Evolutionary conservation across 2,329 filamentous ascomycete genomes (phyloP), one percentile per base, ranked within the genome.

Genomic region (Colletotrichum sidae): DNA sequence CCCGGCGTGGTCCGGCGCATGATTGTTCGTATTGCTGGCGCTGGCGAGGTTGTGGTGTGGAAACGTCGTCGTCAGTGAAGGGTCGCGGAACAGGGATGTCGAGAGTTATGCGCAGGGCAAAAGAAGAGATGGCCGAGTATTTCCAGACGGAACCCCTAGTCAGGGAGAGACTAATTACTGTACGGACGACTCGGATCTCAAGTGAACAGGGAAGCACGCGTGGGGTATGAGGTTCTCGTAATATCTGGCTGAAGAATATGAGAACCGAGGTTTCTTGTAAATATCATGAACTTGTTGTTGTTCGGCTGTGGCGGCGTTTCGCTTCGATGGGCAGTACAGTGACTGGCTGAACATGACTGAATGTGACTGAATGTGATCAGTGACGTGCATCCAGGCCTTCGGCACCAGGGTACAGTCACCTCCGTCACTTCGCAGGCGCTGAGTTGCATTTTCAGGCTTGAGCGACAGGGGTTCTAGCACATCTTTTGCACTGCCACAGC

Each of bases 1-100:
- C 25, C 63, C 53, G 62, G 62, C 39, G 58, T 55, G 46, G 58
- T 25, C 46, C 62, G 63, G 63, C 53, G 63, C 63, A 66, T 66
- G 63, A 63, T 63, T 25, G 63, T 53, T 63, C 33, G 47, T 51
- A 66, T 57, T 57, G 49, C 38, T 25, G 33, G 63, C 37, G 58
- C 39, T n/a, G 53, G 34, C 45, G 35, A 53, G 41, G 55, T 42
- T 39, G 25, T 25, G 25, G 44, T 17, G 44, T 46, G 25, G 25
- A 25, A 25, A 25, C 12, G 45, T 50, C 38, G 59, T 63, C 53
- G 52, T 66, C 56, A 57, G 47, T 57, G 59, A 52, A 25, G 25
- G 59, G 53, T 63, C 58, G 49, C 53, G 52, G 47, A 66, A 58
- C 52, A 53, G 63, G 62, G 25, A 53, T 54, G 47, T 37, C 34